These are phyloP conservation scores for Camellia sinensis DNA, from an alignment of 148 eudicot species.

Conservation along the genomic window DNA sequence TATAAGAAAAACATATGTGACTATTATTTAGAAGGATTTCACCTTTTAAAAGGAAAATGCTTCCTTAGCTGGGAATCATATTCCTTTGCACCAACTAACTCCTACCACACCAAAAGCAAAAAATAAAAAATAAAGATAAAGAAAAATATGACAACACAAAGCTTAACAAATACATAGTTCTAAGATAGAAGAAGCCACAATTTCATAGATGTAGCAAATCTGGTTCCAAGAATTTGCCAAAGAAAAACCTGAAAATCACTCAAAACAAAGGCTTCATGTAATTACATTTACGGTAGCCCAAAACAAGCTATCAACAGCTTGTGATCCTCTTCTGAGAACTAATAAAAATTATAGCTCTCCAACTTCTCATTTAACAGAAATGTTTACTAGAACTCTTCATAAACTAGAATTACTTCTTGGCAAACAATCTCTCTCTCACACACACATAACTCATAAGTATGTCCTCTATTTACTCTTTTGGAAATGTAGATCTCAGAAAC, in stretches of 20 bases:
- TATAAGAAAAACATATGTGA: too few relatives aligned
- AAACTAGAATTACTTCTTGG: not conserved
- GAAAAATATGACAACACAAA: not conserved
- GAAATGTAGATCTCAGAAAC: not conserved
- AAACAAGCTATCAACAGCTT: not conserved
- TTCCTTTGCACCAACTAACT: too few relatives aligned
- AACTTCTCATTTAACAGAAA: not conserved
- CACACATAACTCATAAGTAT: too few relatives aligned
- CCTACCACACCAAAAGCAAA: too few relatives aligned
- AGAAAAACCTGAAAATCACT: not conserved
- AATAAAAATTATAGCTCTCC: not conserved
- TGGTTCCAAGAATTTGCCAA: not conserved
- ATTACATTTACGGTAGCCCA: not conserved
- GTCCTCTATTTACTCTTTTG: not conserved
- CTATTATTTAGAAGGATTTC: too few relatives aligned
- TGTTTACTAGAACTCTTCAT: not conserved
- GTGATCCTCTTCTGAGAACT: not conserved
- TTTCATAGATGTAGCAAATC: not conserved
- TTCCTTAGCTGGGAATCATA: too few relatives aligned
- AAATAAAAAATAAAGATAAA: too few relatives aligned
- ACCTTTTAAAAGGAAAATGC: too few relatives aligned
- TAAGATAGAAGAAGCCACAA: not conserved
- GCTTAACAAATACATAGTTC: not conserved
- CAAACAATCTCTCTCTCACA: not conserved
- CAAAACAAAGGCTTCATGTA: not conserved